Evolutionary conservation across 176 grass and related monocot genomes (phyloP).

Genomic region (Bromus sterilis): DNA sequence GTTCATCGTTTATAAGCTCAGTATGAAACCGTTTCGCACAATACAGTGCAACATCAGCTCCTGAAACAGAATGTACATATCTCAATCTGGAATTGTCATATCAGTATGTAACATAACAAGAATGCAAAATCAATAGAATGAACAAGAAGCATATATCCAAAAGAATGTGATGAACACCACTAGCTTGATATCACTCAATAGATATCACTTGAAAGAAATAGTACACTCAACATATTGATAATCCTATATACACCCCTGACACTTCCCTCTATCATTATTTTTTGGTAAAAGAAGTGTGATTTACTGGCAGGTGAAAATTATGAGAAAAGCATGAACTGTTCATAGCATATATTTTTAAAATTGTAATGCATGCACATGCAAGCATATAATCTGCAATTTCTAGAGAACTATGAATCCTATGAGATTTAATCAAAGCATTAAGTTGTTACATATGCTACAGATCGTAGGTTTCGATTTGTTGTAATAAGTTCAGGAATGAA

Average conservation of each 20-base stretch:
- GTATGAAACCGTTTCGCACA: not conserved
- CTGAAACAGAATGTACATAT: constrained; percentile 5
- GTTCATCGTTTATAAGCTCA: not conserved
- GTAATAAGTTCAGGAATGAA: too few species aligned
- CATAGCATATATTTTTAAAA: too few species aligned
- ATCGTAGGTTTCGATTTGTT: too few species aligned
- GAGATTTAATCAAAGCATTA: too few species aligned
- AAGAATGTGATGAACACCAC: not conserved
- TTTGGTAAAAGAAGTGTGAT: too few species aligned
- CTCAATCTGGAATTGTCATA: not conserved
- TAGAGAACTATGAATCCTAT: not conserved
- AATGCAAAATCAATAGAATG: not conserved
- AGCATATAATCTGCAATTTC: not conserved
- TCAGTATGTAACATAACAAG: not conserved
- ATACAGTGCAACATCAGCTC: constrained; percentile 14
- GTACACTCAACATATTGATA: too few species aligned
- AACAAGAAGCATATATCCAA: not conserved
- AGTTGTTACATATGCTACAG: too few species aligned
- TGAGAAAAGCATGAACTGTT: too few species aligned
- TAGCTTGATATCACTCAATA: not conserved
- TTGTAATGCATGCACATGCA: not conserved
- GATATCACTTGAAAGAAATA: too few species aligned
- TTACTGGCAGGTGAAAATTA: too few species aligned
- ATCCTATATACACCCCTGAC: too few species aligned
- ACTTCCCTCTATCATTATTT: too few species aligned